Evolutionary conservation across 345 rosid genomes (phyloP).

Genomic region (Eucalyptus globulus): DNA sequence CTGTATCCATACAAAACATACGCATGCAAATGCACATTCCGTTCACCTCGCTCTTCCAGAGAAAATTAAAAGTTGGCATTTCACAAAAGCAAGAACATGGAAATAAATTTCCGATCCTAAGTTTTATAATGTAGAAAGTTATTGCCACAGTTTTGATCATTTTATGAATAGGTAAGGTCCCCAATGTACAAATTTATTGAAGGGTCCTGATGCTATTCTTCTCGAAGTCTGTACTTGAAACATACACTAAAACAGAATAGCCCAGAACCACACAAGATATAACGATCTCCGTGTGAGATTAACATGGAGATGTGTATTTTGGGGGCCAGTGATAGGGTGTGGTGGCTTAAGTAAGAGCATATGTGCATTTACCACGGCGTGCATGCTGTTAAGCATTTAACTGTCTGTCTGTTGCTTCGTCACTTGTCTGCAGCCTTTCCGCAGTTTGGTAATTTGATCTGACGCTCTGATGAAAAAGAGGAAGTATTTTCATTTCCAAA

Average conservation of each 20-base stretch:
- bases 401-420: background rate
- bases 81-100: background rate
- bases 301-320: background rate
- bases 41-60: background rate
- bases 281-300: background rate
- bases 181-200: background rate
- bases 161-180: background rate
- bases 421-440: slow-evolving; percentile 1
- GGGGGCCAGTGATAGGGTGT: background rate
- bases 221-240: background rate
- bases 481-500: background rate
- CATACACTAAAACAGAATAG: background rate
- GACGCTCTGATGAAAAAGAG: slow-evolving; percentile 52
- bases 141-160: background rate
- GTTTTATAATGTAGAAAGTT: background rate
- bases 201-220: background rate
- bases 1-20: background rate
- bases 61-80: background rate
- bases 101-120: background rate
- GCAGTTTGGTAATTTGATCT: slow-evolving; percentile 35
- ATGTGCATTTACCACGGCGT: background rate
- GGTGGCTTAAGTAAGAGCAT: background rate
- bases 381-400: background rate
- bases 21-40: background rate
- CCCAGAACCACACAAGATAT: background rate